Evolutionary conservation across 2,329 filamentous ascomycete species (phyloP), one percentile per base, ranked within the genome.

Genomic region (Talaromyces sp.): DNA sequence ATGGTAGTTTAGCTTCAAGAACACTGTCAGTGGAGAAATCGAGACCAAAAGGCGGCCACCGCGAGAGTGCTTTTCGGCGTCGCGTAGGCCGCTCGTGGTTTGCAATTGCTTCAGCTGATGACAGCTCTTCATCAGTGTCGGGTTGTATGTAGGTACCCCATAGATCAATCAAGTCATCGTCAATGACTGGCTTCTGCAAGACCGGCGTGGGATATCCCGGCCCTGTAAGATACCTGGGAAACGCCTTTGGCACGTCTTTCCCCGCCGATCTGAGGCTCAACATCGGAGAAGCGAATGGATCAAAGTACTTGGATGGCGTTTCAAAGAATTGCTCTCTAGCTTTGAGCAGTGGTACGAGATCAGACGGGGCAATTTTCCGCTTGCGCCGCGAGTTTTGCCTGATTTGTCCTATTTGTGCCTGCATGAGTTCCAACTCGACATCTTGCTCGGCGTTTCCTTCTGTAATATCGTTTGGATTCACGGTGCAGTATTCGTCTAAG

Each of bases 191-290:
- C 8, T 38, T 59, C 55, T 67, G 63, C 9, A 73, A 60, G 0
- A 75, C 65, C 0, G 74, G 74, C 3, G 72, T 60, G 1, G 74
- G 72, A 57, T 75, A 70, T 3, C 67, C 69, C 1, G 71, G 66
- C 0, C 74, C 74, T 0, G 67, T 74, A 1, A 67, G 63, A 57
- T 75, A 75, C 17, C 63, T 60, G 1, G 74, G 74, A 50, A 74
- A 74, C 2, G 14, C 35, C 3, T 64, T 65, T 1, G 74, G 77
- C 5, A 73, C 73, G 50, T 77, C 74, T 56, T 72, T 70, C 0
- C 76, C 76, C 0, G 77, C 64, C 0, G 76, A 74, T 24, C 77
- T 73, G 9, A 79, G 70, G 54, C 79, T 77, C 7, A 79, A 62
- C 3, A 74, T 65, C 0, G 77, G 77, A 3, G 75, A 77, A 0